A percentile compares a stretch with the other conserved stretches of the same genome.
These are phyloP conservation scores for Alternaria panax DNA, from an alignment of 2,329 filamentous ascomycete genomes.

Conservation along the genomic window DNA sequence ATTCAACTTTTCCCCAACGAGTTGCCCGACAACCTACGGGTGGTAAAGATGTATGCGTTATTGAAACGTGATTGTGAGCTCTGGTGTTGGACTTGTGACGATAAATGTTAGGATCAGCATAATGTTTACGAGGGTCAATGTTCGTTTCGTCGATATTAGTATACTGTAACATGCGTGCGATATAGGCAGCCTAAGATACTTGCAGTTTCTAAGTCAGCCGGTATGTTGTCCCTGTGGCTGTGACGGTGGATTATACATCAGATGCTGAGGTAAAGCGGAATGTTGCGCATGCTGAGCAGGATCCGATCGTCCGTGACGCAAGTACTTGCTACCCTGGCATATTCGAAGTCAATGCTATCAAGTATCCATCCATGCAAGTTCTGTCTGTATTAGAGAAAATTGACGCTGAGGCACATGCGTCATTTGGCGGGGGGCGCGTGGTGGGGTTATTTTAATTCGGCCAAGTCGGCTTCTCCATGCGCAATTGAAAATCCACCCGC, in stretches of 20 bases:
- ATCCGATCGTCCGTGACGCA: neutral
- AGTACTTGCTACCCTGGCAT: neutral
- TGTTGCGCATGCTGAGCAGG: neutral
- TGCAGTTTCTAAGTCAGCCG: neutral
- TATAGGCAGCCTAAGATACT: too few species aligned
- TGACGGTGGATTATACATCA: neutral
- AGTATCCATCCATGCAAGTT: conserved; percentile 11
- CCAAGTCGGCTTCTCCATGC: conserved; percentile 24
- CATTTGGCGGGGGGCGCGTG: conserved; percentile 21
- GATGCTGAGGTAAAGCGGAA: neutral
- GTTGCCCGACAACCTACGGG: neutral
- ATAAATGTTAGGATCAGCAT: neutral
- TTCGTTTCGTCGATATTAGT: neutral
- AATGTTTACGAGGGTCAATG: neutral
- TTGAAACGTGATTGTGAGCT: neutral
- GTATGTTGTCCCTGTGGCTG: neutral
- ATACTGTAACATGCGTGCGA: neutral
- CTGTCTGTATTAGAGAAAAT: too few species aligned
- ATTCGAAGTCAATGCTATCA: neutral
- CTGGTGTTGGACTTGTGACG: neutral
- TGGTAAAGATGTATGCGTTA: neutral
- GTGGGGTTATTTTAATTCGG: conserved; percentile 26
- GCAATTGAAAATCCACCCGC: conserved; percentile 29
- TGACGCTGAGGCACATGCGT: conserved; percentile 11
- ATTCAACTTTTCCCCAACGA: neutral